Evolutionary conservation across 2,329 filamentous ascomycete genomes (phyloP), one percentile per base, ranked within the genome.

Genomic region (Neospermospora avenae): DNA sequence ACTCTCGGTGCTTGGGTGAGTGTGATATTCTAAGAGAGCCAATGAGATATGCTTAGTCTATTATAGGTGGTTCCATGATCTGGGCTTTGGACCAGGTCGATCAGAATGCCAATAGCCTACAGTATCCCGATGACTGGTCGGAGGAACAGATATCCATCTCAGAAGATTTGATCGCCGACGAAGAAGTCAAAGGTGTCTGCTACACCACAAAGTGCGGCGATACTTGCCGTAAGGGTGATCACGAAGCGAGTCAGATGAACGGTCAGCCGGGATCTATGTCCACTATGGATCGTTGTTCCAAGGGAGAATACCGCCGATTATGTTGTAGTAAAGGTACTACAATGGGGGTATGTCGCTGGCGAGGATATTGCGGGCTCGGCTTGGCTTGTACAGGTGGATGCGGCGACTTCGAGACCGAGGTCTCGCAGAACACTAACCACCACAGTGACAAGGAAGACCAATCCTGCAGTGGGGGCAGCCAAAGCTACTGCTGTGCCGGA

Each of bases 341-440:
- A 62, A 68, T 69, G 57, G 72, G 72, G 11, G 68, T 45, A 16
- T 74, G 72, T 58, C 63, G 64, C 22, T 74, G 72, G 71, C 45
- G 59, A 5, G 62, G 62, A 51, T 74, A 67, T 51, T 63, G 71
- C 24, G 73, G 72, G 5, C 59, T 65, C 3, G 71, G 72, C 1
- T 18, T 74, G 2, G 63, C 67, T 1, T 72, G 72, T 58, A 67
- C 67, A 22, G 58, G 63, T 5, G 72, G 71, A 3, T 74, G 72
- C 52, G 69, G 55, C 14, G 44, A 48, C 14, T 24, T 63, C 37
- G 73, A 74, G 56, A 72, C 69, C 0, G 68, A 73, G 44, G 37
- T 75, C 7, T 59, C 61, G 1, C 62, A 62, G 16, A 68, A 74
- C 57, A 74, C 69, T 5, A 74, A 73, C 45, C 67, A 71, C 37